Evolutionary conservation across 73 alveolate genomes (phyloP).

Genomic region (Diophrys sp.): DNA sequence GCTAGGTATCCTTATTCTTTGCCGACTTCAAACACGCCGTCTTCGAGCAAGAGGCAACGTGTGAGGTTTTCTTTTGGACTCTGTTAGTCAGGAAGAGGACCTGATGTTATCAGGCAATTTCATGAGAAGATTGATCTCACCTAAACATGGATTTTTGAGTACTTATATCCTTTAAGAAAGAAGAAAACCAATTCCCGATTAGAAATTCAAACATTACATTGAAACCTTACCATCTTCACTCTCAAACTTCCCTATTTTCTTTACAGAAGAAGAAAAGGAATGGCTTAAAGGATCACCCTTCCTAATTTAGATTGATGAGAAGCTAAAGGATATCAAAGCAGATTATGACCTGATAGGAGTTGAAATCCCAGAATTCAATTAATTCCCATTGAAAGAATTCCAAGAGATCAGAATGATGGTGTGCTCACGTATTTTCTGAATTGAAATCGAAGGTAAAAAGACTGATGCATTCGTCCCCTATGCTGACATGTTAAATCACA

Average conservation of each 20-base stretch:
- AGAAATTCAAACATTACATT: constrained; percentile 76
- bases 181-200: constrained; percentile 55
- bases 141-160: constrained; percentile 85
- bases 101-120: constrained; percentile 62
- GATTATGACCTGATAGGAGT: constrained; percentile 72
- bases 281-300: constrained; percentile 87
- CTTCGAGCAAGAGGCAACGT: too few relatives aligned
- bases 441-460: constrained; percentile 61
- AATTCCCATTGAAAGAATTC: constrained; percentile 74
- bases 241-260: constrained; percentile 81
- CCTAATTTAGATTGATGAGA: constrained; percentile 62
- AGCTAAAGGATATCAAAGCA: constrained; percentile 54
- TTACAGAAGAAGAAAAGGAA: constrained; percentile 70
- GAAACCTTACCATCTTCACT: constrained; percentile 75
- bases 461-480: constrained; percentile 91
- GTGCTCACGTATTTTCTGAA: constrained; percentile 78
- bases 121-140: constrained; percentile 68
- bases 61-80: neutral
- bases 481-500: constrained; percentile 83
- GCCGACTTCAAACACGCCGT: too few relatives aligned
- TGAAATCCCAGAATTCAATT: constrained; percentile 60
- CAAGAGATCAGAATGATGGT: constrained; percentile 79
- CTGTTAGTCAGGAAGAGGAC: neutral
- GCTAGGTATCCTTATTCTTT: too few relatives aligned
- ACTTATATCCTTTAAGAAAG: constrained; percentile 77